Evolutionary conservation across 2,329 filamentous ascomycete genomes (phyloP).

Genomic region (Trichoderma sp.): DNA sequence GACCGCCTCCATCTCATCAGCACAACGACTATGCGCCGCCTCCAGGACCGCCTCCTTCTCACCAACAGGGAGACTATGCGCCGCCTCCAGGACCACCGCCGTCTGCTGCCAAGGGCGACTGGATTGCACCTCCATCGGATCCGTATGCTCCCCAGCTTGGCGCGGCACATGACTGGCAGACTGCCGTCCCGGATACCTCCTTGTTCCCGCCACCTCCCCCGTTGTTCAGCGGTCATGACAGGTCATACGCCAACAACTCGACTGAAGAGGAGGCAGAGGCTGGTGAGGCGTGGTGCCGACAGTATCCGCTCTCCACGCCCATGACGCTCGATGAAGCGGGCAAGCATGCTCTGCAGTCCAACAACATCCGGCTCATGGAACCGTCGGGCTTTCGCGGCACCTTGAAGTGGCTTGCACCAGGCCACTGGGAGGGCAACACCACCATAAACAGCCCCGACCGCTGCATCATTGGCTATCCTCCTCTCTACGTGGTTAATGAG

Average conservation of each 20-base stretch:
- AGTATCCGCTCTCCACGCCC: slow-evolving; percentile 57
- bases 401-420: slow-evolving; percentile 44
- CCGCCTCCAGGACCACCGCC: slow-evolving; percentile 36
- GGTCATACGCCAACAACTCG: slow-evolving; percentile 67
- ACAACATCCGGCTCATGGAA: slow-evolving; percentile 53
- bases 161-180: slow-evolving; percentile 64
- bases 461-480: slow-evolving; percentile 64
- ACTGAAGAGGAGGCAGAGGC: slow-evolving; percentile 59
- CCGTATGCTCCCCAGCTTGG: slow-evolving; percentile 30
- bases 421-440: slow-evolving; percentile 50
- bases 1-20: slow-evolving; percentile 29
- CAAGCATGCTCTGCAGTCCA: slow-evolving; percentile 45
- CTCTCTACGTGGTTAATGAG: slow-evolving; percentile 61
- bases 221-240: slow-evolving; percentile 60
- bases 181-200: slow-evolving; percentile 67
- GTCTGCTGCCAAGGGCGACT: slow-evolving; percentile 20
- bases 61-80: slow-evolving; percentile 25
- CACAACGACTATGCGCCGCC: slow-evolving; percentile 25
- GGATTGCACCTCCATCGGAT: slow-evolving; percentile 38
- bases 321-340: slow-evolving; percentile 46
- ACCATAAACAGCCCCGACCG: slow-evolving; percentile 52
- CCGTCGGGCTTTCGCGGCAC: slow-evolving; percentile 48
- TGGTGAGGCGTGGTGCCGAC: slow-evolving; percentile 63
- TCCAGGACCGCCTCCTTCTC: slow-evolving; percentile 32
- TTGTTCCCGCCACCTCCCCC: slow-evolving; percentile 70